Percentiles rank a stretch among this genome's conserved stretches.
Evolutionary conservation across 2,329 filamentous ascomycete species (phyloP).

Genomic region (Emmonsiellopsis sp.): DNA sequence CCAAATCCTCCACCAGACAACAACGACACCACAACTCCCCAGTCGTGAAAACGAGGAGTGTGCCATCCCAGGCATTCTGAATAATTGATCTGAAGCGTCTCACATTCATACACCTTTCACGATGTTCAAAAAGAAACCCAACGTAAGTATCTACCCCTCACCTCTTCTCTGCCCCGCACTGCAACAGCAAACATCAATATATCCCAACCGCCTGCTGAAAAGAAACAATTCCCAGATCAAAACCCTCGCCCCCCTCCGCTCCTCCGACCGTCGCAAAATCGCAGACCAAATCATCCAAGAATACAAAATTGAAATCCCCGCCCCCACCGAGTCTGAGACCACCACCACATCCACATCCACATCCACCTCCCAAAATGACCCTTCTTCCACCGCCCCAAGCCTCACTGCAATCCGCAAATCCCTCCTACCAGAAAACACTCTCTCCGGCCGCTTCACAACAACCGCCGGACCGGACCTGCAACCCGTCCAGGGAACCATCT

Average conservation of each 20-base stretch:
- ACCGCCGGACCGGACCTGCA: constrained; percentile 54
- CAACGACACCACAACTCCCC: background rate
- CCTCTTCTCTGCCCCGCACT: background rate
- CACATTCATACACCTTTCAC: background rate
- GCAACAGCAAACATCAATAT: background rate
- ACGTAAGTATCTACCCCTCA: constrained; percentile 30
- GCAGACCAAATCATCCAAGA: constrained; percentile 59
- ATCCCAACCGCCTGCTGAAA: constrained; percentile 7
- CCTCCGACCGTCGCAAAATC: constrained; percentile 57
- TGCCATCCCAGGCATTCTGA: background rate
- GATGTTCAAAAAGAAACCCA: constrained; percentile 60
- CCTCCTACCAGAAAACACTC: constrained; percentile 54
- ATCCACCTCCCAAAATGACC: constrained; percentile 16
- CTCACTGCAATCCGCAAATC: constrained; percentile 46
- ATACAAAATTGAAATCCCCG: constrained; percentile 45
- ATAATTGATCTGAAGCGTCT: too few species aligned
- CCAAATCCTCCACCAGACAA: too few species aligned
- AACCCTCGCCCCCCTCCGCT: constrained; percentile 55
- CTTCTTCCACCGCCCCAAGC: constrained; percentile 36
- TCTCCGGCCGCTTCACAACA: constrained; percentile 57
- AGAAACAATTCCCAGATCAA: constrained; percentile 45
- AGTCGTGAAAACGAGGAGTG: background rate
- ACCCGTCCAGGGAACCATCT: constrained; percentile 54
- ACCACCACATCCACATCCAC: constrained; percentile 10
- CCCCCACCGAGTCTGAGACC: constrained; percentile 26